Base-by-base conservation (phyloP, 306 rosid genomes). In the Oxytropis ochrocephala region DNA sequence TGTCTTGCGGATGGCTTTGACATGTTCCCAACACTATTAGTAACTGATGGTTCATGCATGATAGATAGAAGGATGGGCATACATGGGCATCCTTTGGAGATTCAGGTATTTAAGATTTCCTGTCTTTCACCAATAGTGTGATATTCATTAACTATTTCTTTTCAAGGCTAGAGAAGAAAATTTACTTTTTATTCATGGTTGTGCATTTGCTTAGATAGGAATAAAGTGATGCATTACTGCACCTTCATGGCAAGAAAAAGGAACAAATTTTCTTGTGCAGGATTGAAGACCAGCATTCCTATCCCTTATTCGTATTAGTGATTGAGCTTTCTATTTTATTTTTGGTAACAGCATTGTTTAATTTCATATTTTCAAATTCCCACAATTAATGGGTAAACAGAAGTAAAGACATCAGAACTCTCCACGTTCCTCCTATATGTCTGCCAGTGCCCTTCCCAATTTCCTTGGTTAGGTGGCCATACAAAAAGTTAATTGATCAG, bases 1-100 rank as follows among this genome's bases (percentile, higher is more conserved):
- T 91, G 95, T 75, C 85, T 91, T 72, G 96, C 96, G 54, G 93
- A 91, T 82, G 97, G 97, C 54, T 91, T 91, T 77, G 97, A 91
- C 48, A 91, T 91, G 97, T 91, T 91, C 70, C 97, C 97, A 50
- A 88, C 97, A 24, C 75, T 88, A 59, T 75, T 91, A 76, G 96
- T 91, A 13, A 91, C 96, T 0, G 96, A 88, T 64, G 97, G 96
- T 46, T 82, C 97, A 67, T 91, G 96, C 85, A 91, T 91, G 97
- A 88, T 91, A 77, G 97, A 91, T 86, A 83, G 97, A 5, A 87
- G 97, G 51, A 88, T 91, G 97, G 97, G 97, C 44, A 91, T 86
- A 74, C 97, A 91, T 59, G 97, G 97, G 48, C 97, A 91, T 81
- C 97, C 97, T 60, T 68, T 91, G 49, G 96, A 91, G 77, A 91